Conservation (phyloP, 768 basidiomycete species). For the Sporobolomyces phaffii region DNA sequence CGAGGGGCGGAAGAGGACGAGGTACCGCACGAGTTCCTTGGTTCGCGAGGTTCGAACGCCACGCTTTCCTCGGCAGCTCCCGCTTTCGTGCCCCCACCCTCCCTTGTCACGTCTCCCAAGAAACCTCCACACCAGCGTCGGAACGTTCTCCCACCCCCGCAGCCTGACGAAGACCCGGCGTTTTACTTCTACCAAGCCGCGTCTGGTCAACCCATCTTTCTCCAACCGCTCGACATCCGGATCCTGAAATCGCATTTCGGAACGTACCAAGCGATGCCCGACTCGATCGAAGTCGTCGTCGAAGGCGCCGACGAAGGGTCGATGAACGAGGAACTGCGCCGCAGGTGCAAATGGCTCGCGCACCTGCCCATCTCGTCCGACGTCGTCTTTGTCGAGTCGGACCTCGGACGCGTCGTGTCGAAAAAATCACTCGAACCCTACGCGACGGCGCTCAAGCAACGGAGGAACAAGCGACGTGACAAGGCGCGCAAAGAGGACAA, state of each 20-base stretch:
- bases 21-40: slow-evolving; percentile 18
- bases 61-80: background rate
- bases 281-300: slow-evolving; percentile 70
- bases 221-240: slow-evolving; percentile 92
- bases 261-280: slow-evolving; percentile 75
- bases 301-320: slow-evolving; percentile 52
- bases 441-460: slow-evolving; percentile 70
- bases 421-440: slow-evolving; percentile 69
- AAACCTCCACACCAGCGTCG: slow-evolving; percentile 44
- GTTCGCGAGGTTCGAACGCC: background rate
- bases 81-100: slow-evolving; percentile 1
- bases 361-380: slow-evolving; percentile 88
- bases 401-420: slow-evolving; percentile 66
- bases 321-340: slow-evolving; percentile 83
- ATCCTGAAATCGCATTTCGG: slow-evolving; percentile 79
- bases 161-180: slow-evolving; percentile 63
- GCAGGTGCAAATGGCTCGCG: slow-evolving; percentile 89
- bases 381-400: slow-evolving; percentile 86
- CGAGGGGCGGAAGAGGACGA: slow-evolving; percentile 11
- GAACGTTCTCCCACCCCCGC: slow-evolving; percentile 79
- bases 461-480: slow-evolving; percentile 68
- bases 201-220: slow-evolving; percentile 80
- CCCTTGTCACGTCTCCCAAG: background rate
- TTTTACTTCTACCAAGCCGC: slow-evolving; percentile 96
- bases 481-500: slow-evolving; percentile 79